Base-by-base conservation (phyloP, 2,329 filamentous ascomycete species). In the Aspergillus sp. region DNA sequence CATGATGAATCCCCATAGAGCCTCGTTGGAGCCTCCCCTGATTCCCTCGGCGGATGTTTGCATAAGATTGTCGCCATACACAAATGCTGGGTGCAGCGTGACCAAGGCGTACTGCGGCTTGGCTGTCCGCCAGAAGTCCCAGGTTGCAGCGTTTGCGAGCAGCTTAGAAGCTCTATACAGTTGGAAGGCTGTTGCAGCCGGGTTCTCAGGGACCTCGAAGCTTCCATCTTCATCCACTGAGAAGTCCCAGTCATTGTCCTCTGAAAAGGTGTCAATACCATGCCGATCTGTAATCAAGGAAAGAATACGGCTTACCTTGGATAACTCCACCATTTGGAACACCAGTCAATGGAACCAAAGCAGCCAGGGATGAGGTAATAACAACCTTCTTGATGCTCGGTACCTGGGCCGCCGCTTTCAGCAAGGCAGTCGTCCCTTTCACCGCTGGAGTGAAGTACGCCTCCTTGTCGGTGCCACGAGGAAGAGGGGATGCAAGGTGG, bases 141-240 rank as follows among this genome's bases (percentile, higher is more conserved):
- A 64, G 4, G 60, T 57, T 4, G 66, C 66, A 0, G 62, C 55
- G 41, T 69, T 57, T 3, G 67, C 63, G 5, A 68, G 64, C 6
- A 68, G 23, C 44, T 71, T 71, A 1, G 67, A 69, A 6, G 67
- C 66, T 2, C 47, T 46, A 47, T 70, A 70, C 4, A 68, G 47
- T 11, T 11, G 55, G 19, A 19, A 19, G 19, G 19, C 19, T 19
- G 19, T 19, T 19, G 19, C 19, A 19, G 19, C 19, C 19, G 19
- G 19, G 19, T 19, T 19, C 19, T 19, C 19, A 19, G 19, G 19
- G 19, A 19, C 19, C 19, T 19, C 19, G 19, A 19, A 19, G 19
- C 19, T 19, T 19, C 19, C 19, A 19, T 19, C 3, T 19, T 19
- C 19, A 19, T 19, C 19, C 19, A 19, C 19, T 19, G 19, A 19